Evolutionary conservation across 257 asterid species (phyloP), one percentile per base, ranked within the genome.

Genomic region (Ligustrum vulgare): DNA sequence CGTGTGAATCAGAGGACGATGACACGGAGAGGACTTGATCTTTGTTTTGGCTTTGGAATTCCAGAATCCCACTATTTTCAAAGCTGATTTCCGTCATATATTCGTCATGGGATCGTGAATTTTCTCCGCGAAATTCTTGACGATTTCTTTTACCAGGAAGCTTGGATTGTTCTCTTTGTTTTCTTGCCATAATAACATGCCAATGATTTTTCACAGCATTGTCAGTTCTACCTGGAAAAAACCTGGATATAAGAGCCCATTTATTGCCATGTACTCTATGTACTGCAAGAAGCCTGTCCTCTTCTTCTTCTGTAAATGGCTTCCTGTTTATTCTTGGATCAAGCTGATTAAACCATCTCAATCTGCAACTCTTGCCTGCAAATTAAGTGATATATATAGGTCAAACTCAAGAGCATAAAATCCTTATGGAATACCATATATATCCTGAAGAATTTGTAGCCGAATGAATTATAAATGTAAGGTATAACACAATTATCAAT

Each of bases 171-270:
- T 93, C 91, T 78, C 98, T 85, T 82, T 90, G 97, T 64, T 81
- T 91, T 80, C 98, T 89, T 16, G 98, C 98, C 97, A 91, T 91
- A 16, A 93, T 78, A 0, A 91, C 98, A 80, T 93, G 98, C 97
- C 97, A 91, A 75, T 93, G 98, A 78, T 93, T 93, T 82, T 93
- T 93, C 8, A 93, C 98, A 6, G 98, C 97, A 82, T 94, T 94
- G 56, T 94, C 98, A 34, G 98, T 94, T 84, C 98, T 79, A 67
- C 98, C 98, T 1, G 98, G 97, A 58, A 94, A 93, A 81, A 91
- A 87, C 78, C 97, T 82, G 60, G 98, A 91, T 62, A 94, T 94
- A 6, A 91, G 81, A 31, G 98, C 94, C 98, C 98, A 94, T 69
- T 89, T 94, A 75, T 93, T 93, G 2, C 98, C 98, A 76, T 93